Conservation (phyloP, 306 rosid species). For the Vachellia pachyceras region DNA sequence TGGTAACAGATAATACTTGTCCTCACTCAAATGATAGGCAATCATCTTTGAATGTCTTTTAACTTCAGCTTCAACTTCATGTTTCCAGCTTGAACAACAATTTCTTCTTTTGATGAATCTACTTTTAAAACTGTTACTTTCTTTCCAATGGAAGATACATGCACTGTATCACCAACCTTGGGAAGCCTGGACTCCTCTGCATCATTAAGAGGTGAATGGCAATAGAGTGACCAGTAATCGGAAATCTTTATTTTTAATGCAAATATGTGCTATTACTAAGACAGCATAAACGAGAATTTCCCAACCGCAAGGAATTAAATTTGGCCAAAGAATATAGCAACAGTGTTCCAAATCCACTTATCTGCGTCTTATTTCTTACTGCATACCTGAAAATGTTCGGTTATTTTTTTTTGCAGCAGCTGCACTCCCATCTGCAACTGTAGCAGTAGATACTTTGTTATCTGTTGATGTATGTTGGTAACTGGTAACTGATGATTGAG, state of each 20-base stretch:
- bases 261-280: constrained; percentile 25
- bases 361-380: constrained; percentile 14
- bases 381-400: constrained; percentile 60
- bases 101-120: constrained; percentile 74
- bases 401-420: constrained; percentile 43
- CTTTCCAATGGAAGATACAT: constrained; percentile 78
- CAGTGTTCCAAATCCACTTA: constrained; percentile 27
- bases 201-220: constrained; percentile 41
- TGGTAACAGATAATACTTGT: constrained; percentile 22
- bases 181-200: constrained; percentile 69
- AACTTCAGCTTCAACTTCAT: constrained; percentile 82
- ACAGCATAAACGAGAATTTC: constrained; percentile 15
- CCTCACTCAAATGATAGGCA: background rate
- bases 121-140: constrained; percentile 64
- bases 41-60: constrained; percentile 57
- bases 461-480: constrained; percentile 37
- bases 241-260: background rate
- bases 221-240: constrained; percentile 15
- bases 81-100: constrained; percentile 84
- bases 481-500: constrained; percentile 40
- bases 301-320: constrained; percentile 21
- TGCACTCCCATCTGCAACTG: constrained; percentile 42
- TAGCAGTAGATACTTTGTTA: constrained; percentile 41
- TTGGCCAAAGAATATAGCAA: background rate
- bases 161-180: constrained; percentile 75